Evolutionary conservation across 805 yeast genomes (phyloP).

Genomic region (Isabelozyma rhagii): DNA sequence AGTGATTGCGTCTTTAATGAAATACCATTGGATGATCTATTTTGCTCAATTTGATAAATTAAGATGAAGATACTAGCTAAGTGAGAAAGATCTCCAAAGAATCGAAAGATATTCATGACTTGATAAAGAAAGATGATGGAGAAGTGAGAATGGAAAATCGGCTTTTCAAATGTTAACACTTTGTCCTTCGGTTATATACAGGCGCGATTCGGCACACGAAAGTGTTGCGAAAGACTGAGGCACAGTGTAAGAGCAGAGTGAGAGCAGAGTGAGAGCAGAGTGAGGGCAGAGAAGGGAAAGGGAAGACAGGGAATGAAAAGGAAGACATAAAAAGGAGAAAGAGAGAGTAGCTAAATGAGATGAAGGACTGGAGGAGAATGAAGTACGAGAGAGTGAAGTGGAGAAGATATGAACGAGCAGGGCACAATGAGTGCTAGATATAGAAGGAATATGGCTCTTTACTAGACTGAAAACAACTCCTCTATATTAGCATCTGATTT

Average conservation of each 20-base stretch:
- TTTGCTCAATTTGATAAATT: conserved; percentile 61
- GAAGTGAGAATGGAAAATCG: background rate
- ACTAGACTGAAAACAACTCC: too few species aligned
- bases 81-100: conserved; percentile 77
- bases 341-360: too few species aligned
- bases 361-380: too few species aligned
- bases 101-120: conserved; percentile 40
- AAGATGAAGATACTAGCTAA: conserved; percentile 74
- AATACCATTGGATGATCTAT: conserved; percentile 74
- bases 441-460: too few species aligned
- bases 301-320: background rate
- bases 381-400: too few species aligned
- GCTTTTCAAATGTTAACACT: background rate
- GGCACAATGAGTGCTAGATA: too few species aligned
- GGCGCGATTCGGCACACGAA: background rate
- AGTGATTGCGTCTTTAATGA: conserved; percentile 85
- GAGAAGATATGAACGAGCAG: too few species aligned
- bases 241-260: background rate
- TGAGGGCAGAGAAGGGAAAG: background rate
- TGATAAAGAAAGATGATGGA: background rate
- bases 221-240: background rate
- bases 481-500: too few species aligned
- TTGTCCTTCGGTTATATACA: background rate
- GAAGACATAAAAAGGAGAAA: background rate
- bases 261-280: background rate